Conservation (phyloP, 2,329 filamentous ascomycete species). For the Hypoxylon sp. region DNA sequence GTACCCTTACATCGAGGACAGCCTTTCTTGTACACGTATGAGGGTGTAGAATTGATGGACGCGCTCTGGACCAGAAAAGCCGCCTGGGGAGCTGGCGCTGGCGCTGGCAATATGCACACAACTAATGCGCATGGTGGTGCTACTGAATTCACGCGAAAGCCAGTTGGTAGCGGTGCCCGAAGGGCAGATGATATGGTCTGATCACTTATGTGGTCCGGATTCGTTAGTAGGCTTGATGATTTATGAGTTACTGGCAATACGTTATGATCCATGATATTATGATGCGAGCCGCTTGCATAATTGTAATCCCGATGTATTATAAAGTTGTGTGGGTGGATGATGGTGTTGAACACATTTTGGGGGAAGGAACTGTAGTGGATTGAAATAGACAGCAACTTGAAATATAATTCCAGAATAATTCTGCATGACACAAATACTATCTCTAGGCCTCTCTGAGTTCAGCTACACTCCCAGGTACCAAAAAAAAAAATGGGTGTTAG, state of each 20-base stretch:
- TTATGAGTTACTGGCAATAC: not conserved
- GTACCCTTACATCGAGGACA: conserved; percentile 72
- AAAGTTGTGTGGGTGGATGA: not conserved
- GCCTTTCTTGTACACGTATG: conserved; percentile 65
- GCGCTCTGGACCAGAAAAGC: conserved; percentile 70
- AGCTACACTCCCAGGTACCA: too few species aligned
- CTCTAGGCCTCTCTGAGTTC: too few species aligned
- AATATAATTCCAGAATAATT: too few species aligned
- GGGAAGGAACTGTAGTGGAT: not conserved
- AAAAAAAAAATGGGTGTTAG: too few species aligned
- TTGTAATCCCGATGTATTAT: not conserved
- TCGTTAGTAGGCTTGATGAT: not conserved
- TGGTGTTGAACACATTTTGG: not conserved
- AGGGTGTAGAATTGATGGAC: conserved; percentile 62
- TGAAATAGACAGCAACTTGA: too few species aligned
- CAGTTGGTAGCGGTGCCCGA: conserved; percentile 37
- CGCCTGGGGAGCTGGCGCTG: conserved; percentile 67
- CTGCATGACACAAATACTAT: too few species aligned
- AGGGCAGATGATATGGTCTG: conserved; percentile 50
- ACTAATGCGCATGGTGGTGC: conserved; percentile 32
- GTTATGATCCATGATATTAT: not conserved
- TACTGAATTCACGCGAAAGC: conserved; percentile 42
- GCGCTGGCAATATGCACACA: conserved; percentile 42
- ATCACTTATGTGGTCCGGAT: not conserved
- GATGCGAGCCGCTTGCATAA: not conserved